Base-by-base conservation (phyloP, 805 yeast genomes). In the Barnettozyma sp. region DNA sequence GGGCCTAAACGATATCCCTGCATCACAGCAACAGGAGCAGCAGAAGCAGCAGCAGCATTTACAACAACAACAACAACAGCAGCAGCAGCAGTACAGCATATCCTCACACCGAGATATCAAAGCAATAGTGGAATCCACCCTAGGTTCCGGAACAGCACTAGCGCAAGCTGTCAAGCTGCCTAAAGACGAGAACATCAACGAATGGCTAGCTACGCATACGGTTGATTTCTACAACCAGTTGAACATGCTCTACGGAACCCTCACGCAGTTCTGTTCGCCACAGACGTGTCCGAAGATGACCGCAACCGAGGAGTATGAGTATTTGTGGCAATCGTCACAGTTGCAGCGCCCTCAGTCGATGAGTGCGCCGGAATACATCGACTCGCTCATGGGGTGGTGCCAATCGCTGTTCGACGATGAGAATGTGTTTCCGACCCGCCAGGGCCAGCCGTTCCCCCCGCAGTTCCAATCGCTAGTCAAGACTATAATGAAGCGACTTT, bases 191-290 rank as follows among this genome's bases (percentile, higher is more conserved):
- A 92, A 85, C 50, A 55, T 78, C 37, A 80, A 82, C 50, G 98
- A 90, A 58, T 90, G 98, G 98, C 62, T 90, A 38, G 97, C 98
- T 0, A 94, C 88, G 10, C 95, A 90, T 56, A 92, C 90, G n/a
- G 97, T 88, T 13, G 97, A 90, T 59, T 92, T 90, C 55, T 90
- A 84, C 63, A 88, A 88, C 57, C 98, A 90, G 57, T 80, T 90
- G 46, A 90, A 90, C 60, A 92, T 90, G 98, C 66, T 90, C 7
- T 90, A 92, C 50, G 96, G 97, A 8, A 78, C 97, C 4, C 83
- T 92, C 45, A 90, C 97, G 1, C 95, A 87, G 61, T 88, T 92
- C 54, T 92, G 99, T 58, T 86, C 97, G 0, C 97, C 97, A 3
- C 59, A 65, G n/a, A 73, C 94, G 3, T 92, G 99, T 57, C 97